Evolutionary conservation across 805 yeast genomes (phyloP), one percentile per base, ranked within the genome.

Genomic region (Saturnispora kantuleensis): DNA sequence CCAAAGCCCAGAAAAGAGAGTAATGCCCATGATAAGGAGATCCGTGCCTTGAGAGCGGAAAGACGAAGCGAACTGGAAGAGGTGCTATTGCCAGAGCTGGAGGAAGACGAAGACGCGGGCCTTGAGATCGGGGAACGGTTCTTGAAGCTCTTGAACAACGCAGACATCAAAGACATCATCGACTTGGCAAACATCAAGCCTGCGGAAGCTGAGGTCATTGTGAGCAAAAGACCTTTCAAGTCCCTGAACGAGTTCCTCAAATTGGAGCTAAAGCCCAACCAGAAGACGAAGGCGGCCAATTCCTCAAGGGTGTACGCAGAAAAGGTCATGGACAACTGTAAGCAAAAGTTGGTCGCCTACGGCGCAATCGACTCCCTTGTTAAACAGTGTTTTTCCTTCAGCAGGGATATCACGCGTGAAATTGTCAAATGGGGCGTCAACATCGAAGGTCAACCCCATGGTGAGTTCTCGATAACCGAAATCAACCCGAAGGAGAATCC

Each of bases 321-420:
- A 53, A 75, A 77, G 56, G 71, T 86, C 40, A 74, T 87, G 17
- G 90, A 82, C 51, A 81, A 76, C 34, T 74, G 89, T 4, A 74
- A 75, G 39, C 67, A 73, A 50, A 81, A 87, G 12, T 69, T 93
- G 50, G 77, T 79, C 55, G 97, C 97, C 5, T 93, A 93, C 60
- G 81, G 80, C 49, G 97, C 98, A 0, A 95, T 93, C 37, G 97
- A 90, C 54, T 82, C 94, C n/a, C 68, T 93, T 52, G 86, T 93
- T 49, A 78, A 78, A 47, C 76, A 79, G 52, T 93, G 99, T 66
- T 78, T 88, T 9, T 74, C 76, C 13, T 81, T 84, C 52, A 95
- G 97, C 46, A 68, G 71, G 12, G 60, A 69, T 7, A 87, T 93
- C 46, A 71, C 87, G 5, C 60, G 65, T 10, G 93, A 85, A 50